These are phyloP conservation scores for Truncatella angustata DNA, from an alignment of 2,329 filamentous ascomycete genomes.

Conservation along the genomic window DNA sequence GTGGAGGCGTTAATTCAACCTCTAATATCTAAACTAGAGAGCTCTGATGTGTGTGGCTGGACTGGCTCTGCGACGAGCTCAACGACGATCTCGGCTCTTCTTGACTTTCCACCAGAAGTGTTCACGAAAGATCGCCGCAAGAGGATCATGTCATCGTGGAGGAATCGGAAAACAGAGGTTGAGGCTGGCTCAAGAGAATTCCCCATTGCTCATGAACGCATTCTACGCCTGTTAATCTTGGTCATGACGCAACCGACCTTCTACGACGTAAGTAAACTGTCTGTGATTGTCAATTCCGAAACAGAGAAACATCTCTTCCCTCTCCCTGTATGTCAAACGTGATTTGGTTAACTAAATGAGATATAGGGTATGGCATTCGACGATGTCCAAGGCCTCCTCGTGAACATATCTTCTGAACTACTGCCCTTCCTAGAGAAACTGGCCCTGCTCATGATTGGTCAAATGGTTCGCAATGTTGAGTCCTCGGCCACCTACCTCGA, in stretches of 20 bases:
- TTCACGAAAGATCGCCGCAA: constrained; percentile 30
- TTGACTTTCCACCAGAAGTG: constrained; percentile 25
- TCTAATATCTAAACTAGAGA: constrained; percentile 20
- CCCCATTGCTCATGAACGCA: constrained; percentile 18
- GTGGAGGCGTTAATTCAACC: constrained; percentile 23
- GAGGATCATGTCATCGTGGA: constrained; percentile 30
- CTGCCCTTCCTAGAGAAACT: constrained; percentile 22
- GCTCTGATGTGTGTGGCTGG: constrained; percentile 20
- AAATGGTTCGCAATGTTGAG: constrained; percentile 23
- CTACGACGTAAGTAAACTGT: constrained; percentile 25
- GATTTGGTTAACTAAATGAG: too few species aligned
- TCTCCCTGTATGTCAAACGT: neutral
- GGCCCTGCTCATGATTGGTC: constrained; percentile 25
- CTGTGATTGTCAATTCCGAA: too few species aligned
- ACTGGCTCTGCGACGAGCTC: constrained; percentile 21
- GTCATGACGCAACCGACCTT: constrained; percentile 31
- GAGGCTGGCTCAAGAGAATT: constrained; percentile 17
- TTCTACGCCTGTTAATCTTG: constrained; percentile 25
- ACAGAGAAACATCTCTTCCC: neutral
- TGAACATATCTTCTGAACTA: constrained; percentile 12
- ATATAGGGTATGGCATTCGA: constrained; percentile 27
- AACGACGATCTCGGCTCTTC: constrained; percentile 19
- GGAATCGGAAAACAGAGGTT: constrained; percentile 22
- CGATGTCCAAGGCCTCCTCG: constrained; percentile 25
- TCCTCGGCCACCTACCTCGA: constrained; percentile 22